Evolutionary conservation across 495 filamentous ascomycete species (phyloP).

Genomic region (Hapsidospora chrysogenum): DNA sequence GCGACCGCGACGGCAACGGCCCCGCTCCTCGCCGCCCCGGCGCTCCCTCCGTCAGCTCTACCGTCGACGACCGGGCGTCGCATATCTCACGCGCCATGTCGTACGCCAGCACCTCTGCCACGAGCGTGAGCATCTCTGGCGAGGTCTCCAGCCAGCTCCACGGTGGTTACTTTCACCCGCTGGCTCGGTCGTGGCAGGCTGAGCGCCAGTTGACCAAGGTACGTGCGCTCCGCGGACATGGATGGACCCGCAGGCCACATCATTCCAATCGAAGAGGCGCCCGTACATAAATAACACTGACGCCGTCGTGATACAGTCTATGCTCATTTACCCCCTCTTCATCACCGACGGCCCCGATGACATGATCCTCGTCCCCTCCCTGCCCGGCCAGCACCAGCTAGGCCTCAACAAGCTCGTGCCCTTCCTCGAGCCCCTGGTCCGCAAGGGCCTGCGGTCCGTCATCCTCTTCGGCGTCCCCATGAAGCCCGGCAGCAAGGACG

Average conservation of each 20-base stretch:
- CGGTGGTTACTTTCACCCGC: constrained; percentile 83
- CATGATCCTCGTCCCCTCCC: constrained; percentile 73
- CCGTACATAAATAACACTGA: neutral
- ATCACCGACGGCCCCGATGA: constrained; percentile 88
- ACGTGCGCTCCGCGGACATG: constrained; percentile 4
- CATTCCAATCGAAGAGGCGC: neutral
- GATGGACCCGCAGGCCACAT: neutral
- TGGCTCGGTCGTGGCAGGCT: constrained; percentile 85
- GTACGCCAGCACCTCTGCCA: constrained; percentile 78
- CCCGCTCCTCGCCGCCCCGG: constrained; percentile 15
- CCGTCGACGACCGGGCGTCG: constrained; percentile 39
- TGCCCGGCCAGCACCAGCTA: constrained; percentile 74
- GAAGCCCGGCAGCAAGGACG: constrained; percentile 64
- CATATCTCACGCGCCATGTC: constrained; percentile 60
- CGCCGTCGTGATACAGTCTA: too few species aligned
- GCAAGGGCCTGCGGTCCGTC: constrained; percentile 77
- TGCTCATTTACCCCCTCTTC: constrained; percentile 96
- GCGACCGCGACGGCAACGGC: constrained; percentile 23
- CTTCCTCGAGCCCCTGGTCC: constrained; percentile 70
- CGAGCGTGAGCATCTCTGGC: constrained; percentile 79
- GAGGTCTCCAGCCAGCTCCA: constrained; percentile 93
- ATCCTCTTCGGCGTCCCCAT: constrained; percentile 93
- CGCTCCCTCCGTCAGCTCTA: constrained; percentile 30
- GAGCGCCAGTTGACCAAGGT: constrained; percentile 96
- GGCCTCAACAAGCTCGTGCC: constrained; percentile 75